These are phyloP conservation scores for Rhizopogon vinicolor DNA, from an alignment of 768 basidiomycete genomes.

Conservation along the genomic window DNA sequence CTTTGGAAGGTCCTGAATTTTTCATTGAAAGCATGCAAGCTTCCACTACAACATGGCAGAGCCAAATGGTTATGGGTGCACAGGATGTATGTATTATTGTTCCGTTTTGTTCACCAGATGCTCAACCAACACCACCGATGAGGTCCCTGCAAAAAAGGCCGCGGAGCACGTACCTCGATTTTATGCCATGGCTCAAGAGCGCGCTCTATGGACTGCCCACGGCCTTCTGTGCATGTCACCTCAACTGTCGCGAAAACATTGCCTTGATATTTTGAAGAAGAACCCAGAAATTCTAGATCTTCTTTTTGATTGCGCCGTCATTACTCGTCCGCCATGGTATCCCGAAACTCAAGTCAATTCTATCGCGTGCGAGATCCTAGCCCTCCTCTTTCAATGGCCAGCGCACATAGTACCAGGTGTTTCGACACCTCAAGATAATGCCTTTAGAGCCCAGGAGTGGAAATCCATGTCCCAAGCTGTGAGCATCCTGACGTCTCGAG, in stretches of 20 bases:
- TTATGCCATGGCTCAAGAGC: constrained; percentile 22
- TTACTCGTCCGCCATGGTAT: constrained; percentile 22
- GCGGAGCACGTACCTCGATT: constrained; percentile 18
- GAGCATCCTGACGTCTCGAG: constrained; percentile 19
- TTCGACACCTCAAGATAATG: constrained; percentile 6
- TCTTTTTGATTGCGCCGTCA: constrained; percentile 22
- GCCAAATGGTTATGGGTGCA: constrained; percentile 1
- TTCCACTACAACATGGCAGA: constrained; percentile 8
- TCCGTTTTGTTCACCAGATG: neutral
- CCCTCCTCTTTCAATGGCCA: constrained; percentile 19
- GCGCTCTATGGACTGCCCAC: constrained; percentile 6
- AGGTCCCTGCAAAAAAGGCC: constrained; percentile 15
- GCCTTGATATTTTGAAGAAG: constrained; percentile 14
- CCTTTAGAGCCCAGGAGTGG: constrained; percentile 17
- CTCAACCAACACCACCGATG: neutral
- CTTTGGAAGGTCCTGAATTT: constrained; percentile 19
- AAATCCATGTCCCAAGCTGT: constrained; percentile 16
- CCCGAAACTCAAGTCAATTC: constrained; percentile 20
- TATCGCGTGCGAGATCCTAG: constrained; percentile 19
- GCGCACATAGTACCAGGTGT: constrained; percentile 19
- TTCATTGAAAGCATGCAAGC: constrained; percentile 14
- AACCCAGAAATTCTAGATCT: constrained; percentile 14
- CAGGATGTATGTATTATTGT: neutral
- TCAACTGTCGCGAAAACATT: constrained; percentile 4
- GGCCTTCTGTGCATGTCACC: constrained; percentile 11